These are phyloP conservation scores for Trichoderma sp. DNA, from an alignment of 2,329 filamentous ascomycete species.

Conservation along the genomic window DNA sequence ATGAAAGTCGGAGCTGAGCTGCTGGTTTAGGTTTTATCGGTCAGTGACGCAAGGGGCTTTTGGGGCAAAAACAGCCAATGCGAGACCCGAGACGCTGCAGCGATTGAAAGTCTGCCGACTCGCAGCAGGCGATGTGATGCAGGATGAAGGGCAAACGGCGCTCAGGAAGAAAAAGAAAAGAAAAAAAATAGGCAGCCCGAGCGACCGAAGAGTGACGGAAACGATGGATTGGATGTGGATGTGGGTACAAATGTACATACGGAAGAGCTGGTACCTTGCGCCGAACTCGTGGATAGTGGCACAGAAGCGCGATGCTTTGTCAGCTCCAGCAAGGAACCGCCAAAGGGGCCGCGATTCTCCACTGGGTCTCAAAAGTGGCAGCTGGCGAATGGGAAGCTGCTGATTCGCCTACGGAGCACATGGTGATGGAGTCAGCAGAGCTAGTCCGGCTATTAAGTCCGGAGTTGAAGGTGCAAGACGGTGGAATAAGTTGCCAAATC, in stretches of 20 bases:
- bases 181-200: constrained; percentile 13
- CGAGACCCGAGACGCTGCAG: not conserved
- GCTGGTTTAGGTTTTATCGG: constrained; percentile 6
- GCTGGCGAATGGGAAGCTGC: constrained; percentile 10
- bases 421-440: not conserved
- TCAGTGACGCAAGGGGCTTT: constrained; percentile 16
- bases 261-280: not conserved
- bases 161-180: not conserved
- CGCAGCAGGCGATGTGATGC: not conserved
- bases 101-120: not conserved
- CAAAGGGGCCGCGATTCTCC: not conserved
- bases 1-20: not conserved
- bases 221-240: not conserved
- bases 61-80: not conserved
- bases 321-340: constrained; percentile 12
- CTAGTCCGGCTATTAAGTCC: not conserved
- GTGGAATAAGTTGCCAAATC: not conserved
- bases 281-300: not conserved
- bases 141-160: not conserved
- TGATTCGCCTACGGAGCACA: not conserved
- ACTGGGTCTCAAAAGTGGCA: not conserved
- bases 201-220: constrained; percentile 18
- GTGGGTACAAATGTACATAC: not conserved
- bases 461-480: not conserved
- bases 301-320: constrained; percentile 7